These are phyloP conservation scores for Drosera spatulata DNA, from an alignment of 179 eudicot genomes.

Conservation along the genomic window DNA sequence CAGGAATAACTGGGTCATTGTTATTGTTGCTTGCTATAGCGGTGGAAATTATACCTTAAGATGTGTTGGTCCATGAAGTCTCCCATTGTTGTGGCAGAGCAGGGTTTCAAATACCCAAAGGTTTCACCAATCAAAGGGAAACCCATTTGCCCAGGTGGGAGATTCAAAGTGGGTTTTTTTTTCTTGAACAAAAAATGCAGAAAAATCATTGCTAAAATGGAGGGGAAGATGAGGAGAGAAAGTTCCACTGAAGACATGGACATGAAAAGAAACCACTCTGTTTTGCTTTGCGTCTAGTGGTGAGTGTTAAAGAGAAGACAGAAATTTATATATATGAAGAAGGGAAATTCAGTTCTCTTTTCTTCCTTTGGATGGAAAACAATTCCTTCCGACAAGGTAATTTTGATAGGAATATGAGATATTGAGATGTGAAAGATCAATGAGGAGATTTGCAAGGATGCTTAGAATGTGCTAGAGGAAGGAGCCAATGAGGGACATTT, in stretches of 20 bases:
- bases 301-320: too few relatives aligned
- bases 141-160: slow-evolving; percentile 91
- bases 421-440: too few relatives aligned
- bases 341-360: background rate
- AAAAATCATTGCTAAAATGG: slow-evolving; percentile 27
- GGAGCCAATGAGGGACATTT: too few relatives aligned
- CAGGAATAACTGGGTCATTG: too few relatives aligned
- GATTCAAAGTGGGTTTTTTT: slow-evolving; percentile 38
- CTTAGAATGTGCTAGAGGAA: too few relatives aligned
- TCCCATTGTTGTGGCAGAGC: slow-evolving; percentile 77
- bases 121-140: slow-evolving; percentile 96
- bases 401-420: too few relatives aligned
- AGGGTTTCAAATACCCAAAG: slow-evolving; percentile 77
- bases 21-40: background rate
- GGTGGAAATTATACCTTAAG: slow-evolving; percentile 35
- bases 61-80: slow-evolving; percentile 93
- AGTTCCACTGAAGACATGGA: slow-evolving; percentile 74
- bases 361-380: background rate
- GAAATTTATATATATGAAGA: background rate
- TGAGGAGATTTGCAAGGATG: too few relatives aligned
- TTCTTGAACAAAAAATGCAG: slow-evolving; percentile 28
- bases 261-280: too few relatives aligned
- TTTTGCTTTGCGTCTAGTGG: too few relatives aligned
- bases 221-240: slow-evolving; percentile 42
- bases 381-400: too few relatives aligned